phyloP scores from a whole-genome alignment of 305 asterid species.

The Striga hermonthica region DNA sequence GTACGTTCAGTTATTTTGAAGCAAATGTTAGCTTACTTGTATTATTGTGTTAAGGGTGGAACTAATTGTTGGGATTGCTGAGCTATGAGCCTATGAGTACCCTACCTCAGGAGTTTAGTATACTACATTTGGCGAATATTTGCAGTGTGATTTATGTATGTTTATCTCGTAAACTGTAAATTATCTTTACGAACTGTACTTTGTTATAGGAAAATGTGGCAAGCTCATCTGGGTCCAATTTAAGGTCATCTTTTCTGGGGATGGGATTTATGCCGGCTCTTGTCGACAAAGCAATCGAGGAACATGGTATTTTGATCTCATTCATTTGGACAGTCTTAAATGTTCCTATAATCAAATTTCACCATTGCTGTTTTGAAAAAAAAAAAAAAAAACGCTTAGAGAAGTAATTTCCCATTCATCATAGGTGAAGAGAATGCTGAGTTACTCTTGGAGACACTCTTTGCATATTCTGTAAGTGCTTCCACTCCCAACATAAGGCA shows the following conservation, averaged over 20 bases:
- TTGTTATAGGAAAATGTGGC: constrained; percentile 54
- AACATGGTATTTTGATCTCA: constrained; percentile 49
- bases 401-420: constrained; percentile 31
- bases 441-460: constrained; percentile 67
- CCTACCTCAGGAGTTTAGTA: constrained; percentile 3
- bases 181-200: constrained; percentile 18
- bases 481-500: constrained; percentile 4
- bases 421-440: constrained; percentile 76
- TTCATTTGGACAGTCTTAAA: constrained; percentile 6
- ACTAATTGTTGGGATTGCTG: constrained; percentile 1
- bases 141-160: constrained; percentile 12
- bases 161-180: constrained; percentile 25
- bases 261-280: constrained; percentile 78
- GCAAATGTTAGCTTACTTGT: no score
- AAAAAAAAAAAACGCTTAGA: constrained; percentile 11
- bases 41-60: background rate
- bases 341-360: background rate
- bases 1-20: constrained; percentile 38
- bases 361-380: constrained; percentile 5
- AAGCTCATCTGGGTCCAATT: constrained; percentile 66
- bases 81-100: background rate
- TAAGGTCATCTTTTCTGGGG: constrained; percentile 69
- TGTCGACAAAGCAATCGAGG: constrained; percentile 73
- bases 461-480: constrained; percentile 68
- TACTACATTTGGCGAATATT: background rate